A percentile compares a stretch with the other conserved stretches of the same genome.
These are phyloP conservation scores for Cadophora sp. DNA, from an alignment of 2,329 filamentous ascomycete species.

Conservation along the genomic window DNA sequence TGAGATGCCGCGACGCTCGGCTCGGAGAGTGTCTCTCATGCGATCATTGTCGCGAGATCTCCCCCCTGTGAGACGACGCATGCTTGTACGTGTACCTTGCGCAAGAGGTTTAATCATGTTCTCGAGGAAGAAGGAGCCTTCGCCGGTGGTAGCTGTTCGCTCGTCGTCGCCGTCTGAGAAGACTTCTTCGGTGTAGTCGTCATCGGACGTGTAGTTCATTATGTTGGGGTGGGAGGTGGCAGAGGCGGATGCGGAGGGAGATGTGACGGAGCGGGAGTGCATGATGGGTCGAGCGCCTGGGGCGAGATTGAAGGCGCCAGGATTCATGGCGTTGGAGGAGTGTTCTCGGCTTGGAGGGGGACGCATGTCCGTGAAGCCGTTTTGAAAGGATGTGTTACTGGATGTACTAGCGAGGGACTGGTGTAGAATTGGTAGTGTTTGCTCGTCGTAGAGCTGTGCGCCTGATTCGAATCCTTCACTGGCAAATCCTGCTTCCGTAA, in stretches of 20 bases:
- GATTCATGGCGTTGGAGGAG: constrained; percentile 67
- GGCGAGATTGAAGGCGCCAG: constrained; percentile 60
- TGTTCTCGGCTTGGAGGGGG: constrained; percentile 65
- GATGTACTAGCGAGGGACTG: constrained; percentile 77
- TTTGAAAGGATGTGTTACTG: constrained; percentile 80
- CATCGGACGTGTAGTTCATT: constrained; percentile 71
- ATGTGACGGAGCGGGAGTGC: constrained; percentile 85
- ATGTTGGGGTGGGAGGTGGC: constrained; percentile 59
- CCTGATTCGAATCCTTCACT: constrained; percentile 73
- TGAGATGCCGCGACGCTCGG: constrained; percentile 40
- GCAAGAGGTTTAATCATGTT: constrained; percentile 66
- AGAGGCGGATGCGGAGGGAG: constrained; percentile 68
- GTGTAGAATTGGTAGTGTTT: constrained; percentile 87
- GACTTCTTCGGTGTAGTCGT: constrained; percentile 75
- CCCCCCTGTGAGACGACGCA: constrained; percentile 68
- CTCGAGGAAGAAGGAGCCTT: constrained; percentile 61
- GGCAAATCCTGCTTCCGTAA: constrained; percentile 69
- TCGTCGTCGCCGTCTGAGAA: constrained; percentile 81
- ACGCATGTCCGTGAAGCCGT: constrained; percentile 79
- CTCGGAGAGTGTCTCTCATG: constrained; percentile 41
- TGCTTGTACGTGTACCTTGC: constrained; percentile 63
- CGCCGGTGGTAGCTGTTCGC: constrained; percentile 34
- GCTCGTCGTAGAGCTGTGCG: constrained; percentile 89
- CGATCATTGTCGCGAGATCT: constrained; percentile 45
- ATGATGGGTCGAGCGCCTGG: constrained; percentile 66